These are phyloP conservation scores for Saccharata proteae DNA, from an alignment of 2,329 filamentous ascomycete species.

Conservation along the genomic window DNA sequence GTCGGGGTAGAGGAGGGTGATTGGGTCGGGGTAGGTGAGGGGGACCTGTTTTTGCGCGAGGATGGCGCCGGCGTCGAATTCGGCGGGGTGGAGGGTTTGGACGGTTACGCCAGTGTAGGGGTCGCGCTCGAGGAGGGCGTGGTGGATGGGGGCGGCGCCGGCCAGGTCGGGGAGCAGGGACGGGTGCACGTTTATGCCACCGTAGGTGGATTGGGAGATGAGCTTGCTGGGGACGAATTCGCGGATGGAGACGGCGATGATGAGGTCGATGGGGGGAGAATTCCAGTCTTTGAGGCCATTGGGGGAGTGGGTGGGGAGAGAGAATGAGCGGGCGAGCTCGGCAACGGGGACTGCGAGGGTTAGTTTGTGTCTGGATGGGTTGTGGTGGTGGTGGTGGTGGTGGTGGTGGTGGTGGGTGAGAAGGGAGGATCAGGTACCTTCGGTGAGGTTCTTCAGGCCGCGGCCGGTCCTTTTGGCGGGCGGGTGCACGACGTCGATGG, in stretches of 20 bases:
- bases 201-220: constrained; percentile 58
- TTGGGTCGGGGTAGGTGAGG: too few species aligned
- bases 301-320: constrained; percentile 58
- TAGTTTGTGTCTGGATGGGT: constrained; percentile 8
- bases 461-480: constrained; percentile 69
- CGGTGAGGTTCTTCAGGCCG: constrained; percentile 53
- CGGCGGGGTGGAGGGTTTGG: constrained; percentile 66
- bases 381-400: constrained; percentile 4
- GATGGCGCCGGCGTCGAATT: constrained; percentile 70
- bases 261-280: constrained; percentile 50
- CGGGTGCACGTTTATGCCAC: constrained; percentile 87
- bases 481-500: constrained; percentile 76
- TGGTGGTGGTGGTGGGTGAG: not conserved
- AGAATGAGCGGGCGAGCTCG: constrained; percentile 47
- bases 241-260: constrained; percentile 90
- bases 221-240: constrained; percentile 73
- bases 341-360: constrained; percentile 54
- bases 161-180: constrained; percentile 79
- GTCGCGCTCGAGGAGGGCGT: constrained; percentile 57
- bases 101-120: constrained; percentile 62
- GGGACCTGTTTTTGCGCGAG: constrained; percentile 64
- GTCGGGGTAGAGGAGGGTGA: constrained; percentile 38
- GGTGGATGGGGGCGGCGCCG: constrained; percentile 77
- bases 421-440: constrained; percentile 41
- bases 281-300: constrained; percentile 77